Base-by-base conservation (phyloP, 2,329 filamentous ascomycete genomes). In the Hypoxylon sp. region DNA sequence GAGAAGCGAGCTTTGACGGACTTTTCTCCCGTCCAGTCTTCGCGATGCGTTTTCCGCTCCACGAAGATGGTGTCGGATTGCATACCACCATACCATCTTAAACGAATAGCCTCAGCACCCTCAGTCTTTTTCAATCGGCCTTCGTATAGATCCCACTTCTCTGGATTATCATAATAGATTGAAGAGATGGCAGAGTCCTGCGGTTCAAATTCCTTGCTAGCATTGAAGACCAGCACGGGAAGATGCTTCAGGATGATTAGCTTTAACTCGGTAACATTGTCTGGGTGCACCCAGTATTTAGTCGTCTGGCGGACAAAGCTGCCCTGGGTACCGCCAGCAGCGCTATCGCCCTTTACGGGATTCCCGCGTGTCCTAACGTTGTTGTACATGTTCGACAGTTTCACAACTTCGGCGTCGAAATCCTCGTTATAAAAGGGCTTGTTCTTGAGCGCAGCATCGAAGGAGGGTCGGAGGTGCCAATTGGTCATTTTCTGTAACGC, bases 361-460 rank as follows among this genome's bases (percentile, higher is more conserved):
- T 97, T 95, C 65, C 96, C 96, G 73, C 95, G 89, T 2, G 95
- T 99, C 61, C 96, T 90, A 15, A 98, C 96, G 46, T 97, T 86
- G 79, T 99, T 95, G 83, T 98, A 99, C 62, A 98, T 89, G 80
- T 92, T 95, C 21, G 96, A 99, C 32, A 99, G 89, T 82, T 97
- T 94, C 69, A 98, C 91, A 37, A 99, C 93, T 67, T 97, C 97
- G 31, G 91, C 92, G 82, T 99, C 96, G 82, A 98, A 98, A 82
- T 99, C 98, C 79, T 98, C 95, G 80, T 97, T 97, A 87, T 97
- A 99, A 82, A 99, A 99, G 0, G 96, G 95, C 80, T 97, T 98
- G 50, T 94, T 93, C 82, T 97, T 97, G 77, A 99, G 88, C 65
- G 95, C 90, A 46, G 94, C 91, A 65, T 97, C 95, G 80, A 99